Conservation (phyloP, 495 filamentous ascomycete genomes). For the Tricharina praecox region DNA sequence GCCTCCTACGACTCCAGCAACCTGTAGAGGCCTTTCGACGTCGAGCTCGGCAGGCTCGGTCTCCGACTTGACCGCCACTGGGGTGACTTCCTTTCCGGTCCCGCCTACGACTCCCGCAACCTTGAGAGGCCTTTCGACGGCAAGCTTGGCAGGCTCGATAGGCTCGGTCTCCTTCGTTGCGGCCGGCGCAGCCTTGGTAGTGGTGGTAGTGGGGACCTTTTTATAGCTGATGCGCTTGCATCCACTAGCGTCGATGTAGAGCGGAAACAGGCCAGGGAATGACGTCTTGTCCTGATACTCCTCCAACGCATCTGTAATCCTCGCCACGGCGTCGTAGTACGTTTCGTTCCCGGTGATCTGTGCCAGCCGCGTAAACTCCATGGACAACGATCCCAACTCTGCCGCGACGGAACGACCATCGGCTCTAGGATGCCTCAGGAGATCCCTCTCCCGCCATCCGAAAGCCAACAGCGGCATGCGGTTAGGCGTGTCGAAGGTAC, state of each 20-base stretch:
- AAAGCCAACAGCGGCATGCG: slow-evolving; percentile 85
- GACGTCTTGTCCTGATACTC: slow-evolving; percentile 54
- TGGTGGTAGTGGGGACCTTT: not conserved
- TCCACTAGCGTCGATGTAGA: slow-evolving; percentile 59
- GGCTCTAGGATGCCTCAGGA: not conserved
- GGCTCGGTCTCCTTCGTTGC: too few species aligned
- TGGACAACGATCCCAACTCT: slow-evolving; percentile 74
- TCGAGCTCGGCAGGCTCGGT: not conserved
- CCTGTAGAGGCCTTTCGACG: not conserved
- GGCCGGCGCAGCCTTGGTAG: not conserved
- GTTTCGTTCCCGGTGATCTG: slow-evolving; percentile 73
- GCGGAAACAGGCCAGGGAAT: slow-evolving; percentile 72
- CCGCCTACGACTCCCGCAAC: not conserved
- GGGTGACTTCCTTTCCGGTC: slow-evolving; percentile 3
- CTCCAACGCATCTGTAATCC: slow-evolving; percentile 76
- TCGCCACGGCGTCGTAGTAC: slow-evolving; percentile 90
- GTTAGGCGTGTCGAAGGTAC: slow-evolving; percentile 91
- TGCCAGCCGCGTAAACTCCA: slow-evolving; percentile 88
- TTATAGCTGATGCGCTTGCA: slow-evolving; percentile 29
- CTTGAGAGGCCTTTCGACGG: not conserved
- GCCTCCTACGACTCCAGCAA: not conserved
- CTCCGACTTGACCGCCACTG: too few species aligned
- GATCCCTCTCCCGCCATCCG: slow-evolving; percentile 25
- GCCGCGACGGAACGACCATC: slow-evolving; percentile 34
- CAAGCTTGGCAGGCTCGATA: too few species aligned